These are phyloP conservation scores for Fusarium pseudoanthophilum DNA, from an alignment of 2,329 filamentous ascomycete species.

Conservation along the genomic window DNA sequence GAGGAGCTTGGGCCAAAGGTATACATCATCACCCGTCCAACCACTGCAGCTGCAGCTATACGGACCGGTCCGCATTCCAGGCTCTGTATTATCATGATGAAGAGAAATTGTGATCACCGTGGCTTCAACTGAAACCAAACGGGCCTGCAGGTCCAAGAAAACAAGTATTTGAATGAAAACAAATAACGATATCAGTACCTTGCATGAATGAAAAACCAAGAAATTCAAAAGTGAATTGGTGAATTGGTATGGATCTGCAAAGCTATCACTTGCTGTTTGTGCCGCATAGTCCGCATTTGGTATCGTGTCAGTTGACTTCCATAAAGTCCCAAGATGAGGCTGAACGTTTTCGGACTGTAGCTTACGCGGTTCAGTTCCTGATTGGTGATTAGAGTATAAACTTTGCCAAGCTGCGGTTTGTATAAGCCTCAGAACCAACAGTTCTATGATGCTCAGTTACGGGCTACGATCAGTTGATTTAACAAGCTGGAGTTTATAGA, in stretches of 20 bases:
- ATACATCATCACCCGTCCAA: constrained; percentile 11
- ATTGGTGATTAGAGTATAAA: neutral
- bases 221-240: neutral
- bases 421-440: neutral
- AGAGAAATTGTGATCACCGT: neutral
- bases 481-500: neutral
- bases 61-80: constrained; percentile 13
- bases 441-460: constrained; percentile 16
- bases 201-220: neutral
- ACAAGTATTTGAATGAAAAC: neutral
- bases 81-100: neutral
- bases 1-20: neutral
- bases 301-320: constrained; percentile 2
- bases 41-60: constrained; percentile 8
- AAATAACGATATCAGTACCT: neutral
- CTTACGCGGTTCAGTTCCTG: constrained; percentile 5
- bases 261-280: neutral
- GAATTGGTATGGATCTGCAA: constrained; percentile 24
- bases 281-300: constrained; percentile 12
- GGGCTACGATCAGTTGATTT: neutral
- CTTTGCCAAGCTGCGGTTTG: neutral
- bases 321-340: neutral
- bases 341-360: constrained; percentile 10
- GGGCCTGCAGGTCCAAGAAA: neutral
- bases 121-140: constrained; percentile 7